Evolutionary conservation across 75 land plant genomes (phyloP), one percentile per base, ranked within the genome.

Genomic region (Picea sitchensis): DNA sequence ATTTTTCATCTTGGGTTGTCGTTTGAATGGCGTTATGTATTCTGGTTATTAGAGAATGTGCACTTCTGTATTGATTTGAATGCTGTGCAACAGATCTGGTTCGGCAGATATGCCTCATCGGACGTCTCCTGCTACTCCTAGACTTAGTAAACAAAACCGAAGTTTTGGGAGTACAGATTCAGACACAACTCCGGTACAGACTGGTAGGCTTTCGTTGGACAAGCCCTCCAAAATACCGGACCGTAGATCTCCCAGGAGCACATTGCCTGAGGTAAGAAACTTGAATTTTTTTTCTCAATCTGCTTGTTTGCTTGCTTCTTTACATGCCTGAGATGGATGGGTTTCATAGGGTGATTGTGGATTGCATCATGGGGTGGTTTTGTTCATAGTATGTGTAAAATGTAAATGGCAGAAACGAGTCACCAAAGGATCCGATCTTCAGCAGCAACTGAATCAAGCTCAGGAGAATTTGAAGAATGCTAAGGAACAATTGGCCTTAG

Each of bases 381-480:
- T 63, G 20, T 14, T 60, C 56, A 51, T 51, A 1, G 56, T 51
- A 71, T 71, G 13, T 71, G n/a, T 64, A 36, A 67, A 32, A 36
- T 67, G 71, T 67, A 38, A 71, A 44, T 71, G 74, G 21, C 44
- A 71, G 74, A 71, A 44, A 74, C 83, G 85, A 36, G 21, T 60
- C 44, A 5, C 34, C 34, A 91, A 86, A 78, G 81, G 73, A 60
- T 81, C 88, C 9, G 90, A 91, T 15, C 59, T 87, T 8, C 93
- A 91, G 75, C 82, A 77, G 11, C 91, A 91, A 38, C 71, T 91
- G 72, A 81, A 36, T 75, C 30, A 51, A 41, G 81, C 61, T 74
- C 85, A 84, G 81, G 93, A 91, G 23, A 91, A 91, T 76, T 80
- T 91, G 62, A 91, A 89, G 82, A 88, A 87, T 44, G 83, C 87